These are phyloP conservation scores for Allantophomopsis lycopodina DNA, from an alignment of 2,329 filamentous ascomycete species.

Conservation along the genomic window DNA sequence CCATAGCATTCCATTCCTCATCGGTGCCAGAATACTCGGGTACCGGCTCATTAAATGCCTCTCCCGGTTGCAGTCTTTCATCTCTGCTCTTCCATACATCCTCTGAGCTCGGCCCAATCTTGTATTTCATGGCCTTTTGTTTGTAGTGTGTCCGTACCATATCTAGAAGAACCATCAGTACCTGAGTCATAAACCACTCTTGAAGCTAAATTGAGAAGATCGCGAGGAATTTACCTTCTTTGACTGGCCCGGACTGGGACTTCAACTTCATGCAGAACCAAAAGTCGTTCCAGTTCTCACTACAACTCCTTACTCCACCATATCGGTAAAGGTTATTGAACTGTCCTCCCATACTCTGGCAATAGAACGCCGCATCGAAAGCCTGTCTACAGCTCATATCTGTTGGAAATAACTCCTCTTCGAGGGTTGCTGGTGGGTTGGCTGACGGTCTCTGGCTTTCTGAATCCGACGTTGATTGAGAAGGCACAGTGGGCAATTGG, in stretches of 20 bases:
- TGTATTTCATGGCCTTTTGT: slow-evolving; percentile 48
- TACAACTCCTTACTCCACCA: slow-evolving; percentile 63
- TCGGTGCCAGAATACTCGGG: slow-evolving; percentile 26
- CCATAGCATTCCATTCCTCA: slow-evolving; percentile 22
- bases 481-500: slow-evolving; percentile 1
- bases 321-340: slow-evolving; percentile 87
- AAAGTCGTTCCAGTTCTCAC: slow-evolving; percentile 82
- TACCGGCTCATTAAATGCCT: slow-evolving; percentile 19
- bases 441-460: slow-evolving; percentile 6
- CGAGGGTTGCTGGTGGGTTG: slow-evolving; percentile 25
- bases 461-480: slow-evolving; percentile 5
- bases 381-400: slow-evolving; percentile 80
- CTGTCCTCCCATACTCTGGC: slow-evolving; percentile 81
- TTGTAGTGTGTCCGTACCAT: slow-evolving; percentile 21
- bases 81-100: slow-evolving; percentile 75
- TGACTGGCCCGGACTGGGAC: slow-evolving; percentile 41
- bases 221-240: slow-evolving; percentile 28
- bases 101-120: slow-evolving; percentile 62
- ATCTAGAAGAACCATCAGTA: slow-evolving; percentile 4
- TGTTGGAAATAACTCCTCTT: slow-evolving; percentile 61
- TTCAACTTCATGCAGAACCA: slow-evolving; percentile 94
- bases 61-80: slow-evolving; percentile 36
- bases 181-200: neutral
- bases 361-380: slow-evolving; percentile 91
- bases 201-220: neutral